These are phyloP conservation scores for Adansonia madagascariensis DNA, from an alignment of 441 rosid species.

Conservation along the genomic window DNA sequence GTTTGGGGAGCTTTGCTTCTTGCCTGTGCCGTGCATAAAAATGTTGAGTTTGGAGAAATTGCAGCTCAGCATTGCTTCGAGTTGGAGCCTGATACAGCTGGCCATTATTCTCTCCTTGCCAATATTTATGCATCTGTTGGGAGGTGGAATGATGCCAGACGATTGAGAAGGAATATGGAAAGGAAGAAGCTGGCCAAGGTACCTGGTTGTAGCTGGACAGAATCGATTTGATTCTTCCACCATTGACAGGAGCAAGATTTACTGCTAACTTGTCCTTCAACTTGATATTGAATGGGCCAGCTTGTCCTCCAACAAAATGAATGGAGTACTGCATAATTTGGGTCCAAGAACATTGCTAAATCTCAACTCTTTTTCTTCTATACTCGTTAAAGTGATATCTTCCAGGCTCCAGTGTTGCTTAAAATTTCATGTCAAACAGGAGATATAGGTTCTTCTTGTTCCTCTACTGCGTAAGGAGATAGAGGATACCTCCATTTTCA, in stretches of 20 bases:
- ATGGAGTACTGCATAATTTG: not conserved
- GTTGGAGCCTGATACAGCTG: constrained; percentile 40
- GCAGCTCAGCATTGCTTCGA: constrained; percentile 47
- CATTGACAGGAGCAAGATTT: constrained; percentile 18
- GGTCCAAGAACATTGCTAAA: not conserved
- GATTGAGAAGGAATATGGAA: constrained; percentile 38
- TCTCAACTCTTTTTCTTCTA: not conserved
- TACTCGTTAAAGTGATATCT: not conserved
- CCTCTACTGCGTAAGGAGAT: constrained; percentile 3
- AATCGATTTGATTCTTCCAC: constrained; percentile 29
- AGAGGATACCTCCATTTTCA: not conserved
- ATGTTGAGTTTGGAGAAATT: constrained; percentile 46
- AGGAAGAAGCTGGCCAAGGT: constrained; percentile 36
- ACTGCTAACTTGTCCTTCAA: not conserved
- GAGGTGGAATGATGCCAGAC: constrained; percentile 40
- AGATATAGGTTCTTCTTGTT: not conserved
- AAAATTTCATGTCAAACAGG: not conserved
- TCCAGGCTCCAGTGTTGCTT: not conserved
- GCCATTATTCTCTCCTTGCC: constrained; percentile 39
- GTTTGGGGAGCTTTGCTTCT: constrained; percentile 52
- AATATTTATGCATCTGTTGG: constrained; percentile 43
- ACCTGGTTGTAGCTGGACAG: constrained; percentile 48
- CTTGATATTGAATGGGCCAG: constrained; percentile 5
- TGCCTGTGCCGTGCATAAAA: constrained; percentile 43
- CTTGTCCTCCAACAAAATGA: not conserved